Conservation (phyloP, 768 basidiomycete species). For the Termitomyces sp. region DNA sequence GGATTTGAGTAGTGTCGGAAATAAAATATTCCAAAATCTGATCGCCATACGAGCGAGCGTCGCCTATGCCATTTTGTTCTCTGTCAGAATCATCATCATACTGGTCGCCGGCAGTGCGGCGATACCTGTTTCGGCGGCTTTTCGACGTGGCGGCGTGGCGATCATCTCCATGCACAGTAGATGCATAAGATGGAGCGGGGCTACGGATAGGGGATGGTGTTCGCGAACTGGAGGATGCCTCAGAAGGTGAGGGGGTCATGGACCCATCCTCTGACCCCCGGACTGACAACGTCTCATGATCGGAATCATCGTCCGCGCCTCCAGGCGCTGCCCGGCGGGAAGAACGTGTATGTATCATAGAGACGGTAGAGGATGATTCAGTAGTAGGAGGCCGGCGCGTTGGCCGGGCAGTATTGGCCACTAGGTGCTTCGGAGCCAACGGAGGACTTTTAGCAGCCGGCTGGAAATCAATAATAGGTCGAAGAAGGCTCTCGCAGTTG, state of each 20-base stretch:
- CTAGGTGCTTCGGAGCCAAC: constrained; percentile 93
- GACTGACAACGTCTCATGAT: constrained; percentile 59
- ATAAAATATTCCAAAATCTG: constrained; percentile 98
- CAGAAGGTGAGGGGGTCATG: constrained; percentile 87
- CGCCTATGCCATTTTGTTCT: constrained; percentile 45
- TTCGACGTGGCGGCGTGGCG: constrained; percentile 29
- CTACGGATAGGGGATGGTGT: constrained; percentile 87
- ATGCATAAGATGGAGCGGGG: constrained; percentile 43
- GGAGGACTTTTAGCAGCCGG: constrained; percentile 90
- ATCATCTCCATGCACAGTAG: constrained; percentile 38
- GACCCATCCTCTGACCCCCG: constrained; percentile 84
- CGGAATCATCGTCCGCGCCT: constrained; percentile 53
- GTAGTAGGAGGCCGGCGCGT: constrained; percentile 40
- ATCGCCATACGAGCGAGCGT: constrained; percentile 81
- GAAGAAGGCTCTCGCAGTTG: constrained; percentile 81
- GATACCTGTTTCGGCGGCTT: constrained; percentile 44
- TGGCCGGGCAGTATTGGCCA: constrained; percentile 61
- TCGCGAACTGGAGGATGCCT: constrained; percentile 82
- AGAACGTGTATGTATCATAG: constrained; percentile 55
- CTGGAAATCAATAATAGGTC: constrained; percentile 93
- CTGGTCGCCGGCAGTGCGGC: constrained; percentile 43
- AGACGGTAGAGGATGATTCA: constrained; percentile 28
- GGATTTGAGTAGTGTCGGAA: constrained; percentile 91
- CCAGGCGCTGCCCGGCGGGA: constrained; percentile 51
- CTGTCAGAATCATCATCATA: constrained; percentile 42